phyloP scores from a whole-genome alignment of 2,329 filamentous ascomycete species.

The Sarocladium brachiariae region DNA sequence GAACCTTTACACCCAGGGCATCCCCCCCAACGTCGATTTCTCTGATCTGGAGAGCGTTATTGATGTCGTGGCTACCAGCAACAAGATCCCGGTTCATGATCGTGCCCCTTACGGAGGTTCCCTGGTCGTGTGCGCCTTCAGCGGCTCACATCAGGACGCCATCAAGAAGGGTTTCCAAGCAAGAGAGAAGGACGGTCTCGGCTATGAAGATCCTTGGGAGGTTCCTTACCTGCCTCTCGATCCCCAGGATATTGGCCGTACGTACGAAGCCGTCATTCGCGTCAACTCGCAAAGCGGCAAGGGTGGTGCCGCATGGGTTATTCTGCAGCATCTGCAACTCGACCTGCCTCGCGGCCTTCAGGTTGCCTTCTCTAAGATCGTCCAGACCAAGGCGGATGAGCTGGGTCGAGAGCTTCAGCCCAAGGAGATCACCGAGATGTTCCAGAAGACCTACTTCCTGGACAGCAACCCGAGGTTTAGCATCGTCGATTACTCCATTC shows the following conservation, averaged over 20 bases:
- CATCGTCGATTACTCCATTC: conserved; percentile 87
- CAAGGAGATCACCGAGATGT: conserved; percentile 78
- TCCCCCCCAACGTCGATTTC: conserved; percentile 81
- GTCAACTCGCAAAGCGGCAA: conserved; percentile 97
- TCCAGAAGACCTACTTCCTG: conserved; percentile 82
- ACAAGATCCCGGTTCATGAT: conserved; percentile 89
- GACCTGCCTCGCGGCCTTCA: conserved; percentile 90
- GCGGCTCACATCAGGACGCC: conserved; percentile 87
- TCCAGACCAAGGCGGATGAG: conserved; percentile 74
- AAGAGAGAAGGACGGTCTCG: conserved; percentile 54
- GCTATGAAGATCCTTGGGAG: conserved; percentile 72
- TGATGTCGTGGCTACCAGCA: conserved; percentile 82
- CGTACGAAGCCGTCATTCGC: conserved; percentile 95
- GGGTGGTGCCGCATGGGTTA: conserved; percentile 90
- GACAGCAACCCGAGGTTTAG: conserved; percentile 76
- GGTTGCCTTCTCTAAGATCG: conserved; percentile 80
- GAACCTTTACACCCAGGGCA: conserved; percentile 92
- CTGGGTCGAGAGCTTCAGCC: conserved; percentile 79
- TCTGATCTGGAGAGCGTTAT: conserved; percentile 83
- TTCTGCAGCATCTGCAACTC: conserved; percentile 79
- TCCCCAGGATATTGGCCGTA: conserved; percentile 86
- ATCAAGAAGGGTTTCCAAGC: conserved; percentile 86
- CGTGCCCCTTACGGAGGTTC: conserved; percentile 87
- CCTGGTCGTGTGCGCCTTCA: conserved; percentile 88
- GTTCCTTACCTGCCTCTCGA: conserved; percentile 91